Percentiles rank a stretch among this genome's conserved stretches.
Evolutionary conservation across 2,329 filamentous ascomycete genomes (phyloP).

Genomic region (Fusarium verticillioides): DNA sequence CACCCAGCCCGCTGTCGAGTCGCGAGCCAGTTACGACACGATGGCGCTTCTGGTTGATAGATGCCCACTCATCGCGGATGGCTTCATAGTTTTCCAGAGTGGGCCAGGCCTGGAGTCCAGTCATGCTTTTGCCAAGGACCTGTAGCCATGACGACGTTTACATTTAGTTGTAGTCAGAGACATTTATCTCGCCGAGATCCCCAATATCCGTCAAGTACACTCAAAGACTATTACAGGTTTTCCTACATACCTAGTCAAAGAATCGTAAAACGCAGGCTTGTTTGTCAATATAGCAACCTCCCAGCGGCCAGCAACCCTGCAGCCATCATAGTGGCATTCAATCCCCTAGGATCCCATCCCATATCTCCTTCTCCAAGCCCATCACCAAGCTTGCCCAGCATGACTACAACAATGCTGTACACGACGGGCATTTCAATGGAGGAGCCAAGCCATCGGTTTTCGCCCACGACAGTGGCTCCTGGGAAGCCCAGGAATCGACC

Average conservation of each 20-base stretch:
- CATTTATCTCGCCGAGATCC: slow-evolving; percentile 29
- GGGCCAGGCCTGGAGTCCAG: slow-evolving; percentile 11
- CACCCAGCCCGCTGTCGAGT: slow-evolving; percentile 1
- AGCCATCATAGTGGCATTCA: slow-evolving; percentile 11
- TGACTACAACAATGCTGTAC: slow-evolving; percentile 38
- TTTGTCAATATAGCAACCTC: neutral
- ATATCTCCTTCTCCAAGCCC: neutral
- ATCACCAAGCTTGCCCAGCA: slow-evolving; percentile 4
- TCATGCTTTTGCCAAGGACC: slow-evolving; percentile 10
- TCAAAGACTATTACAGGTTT: neutral
- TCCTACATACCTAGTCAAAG: neutral
- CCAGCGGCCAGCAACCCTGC: neutral
- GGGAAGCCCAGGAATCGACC: slow-evolving; percentile 39
- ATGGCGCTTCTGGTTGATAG: slow-evolving; percentile 6
- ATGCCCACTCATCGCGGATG: slow-evolving; percentile 8
- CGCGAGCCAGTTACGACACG: slow-evolving; percentile 12
- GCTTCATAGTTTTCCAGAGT: slow-evolving; percentile 30
- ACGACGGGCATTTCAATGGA: slow-evolving; percentile 33
- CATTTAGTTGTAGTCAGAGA: neutral
- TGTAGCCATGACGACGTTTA: slow-evolving; percentile 4
- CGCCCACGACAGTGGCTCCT: slow-evolving; percentile 3
- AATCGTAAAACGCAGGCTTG: neutral
- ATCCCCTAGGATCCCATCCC: neutral
- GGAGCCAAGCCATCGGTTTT: slow-evolving; percentile 16
- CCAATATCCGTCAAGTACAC: neutral